Conservation (phyloP, 2,329 filamentous ascomycete genomes). For the Hymenotorrendiella dingleyae region DNA sequence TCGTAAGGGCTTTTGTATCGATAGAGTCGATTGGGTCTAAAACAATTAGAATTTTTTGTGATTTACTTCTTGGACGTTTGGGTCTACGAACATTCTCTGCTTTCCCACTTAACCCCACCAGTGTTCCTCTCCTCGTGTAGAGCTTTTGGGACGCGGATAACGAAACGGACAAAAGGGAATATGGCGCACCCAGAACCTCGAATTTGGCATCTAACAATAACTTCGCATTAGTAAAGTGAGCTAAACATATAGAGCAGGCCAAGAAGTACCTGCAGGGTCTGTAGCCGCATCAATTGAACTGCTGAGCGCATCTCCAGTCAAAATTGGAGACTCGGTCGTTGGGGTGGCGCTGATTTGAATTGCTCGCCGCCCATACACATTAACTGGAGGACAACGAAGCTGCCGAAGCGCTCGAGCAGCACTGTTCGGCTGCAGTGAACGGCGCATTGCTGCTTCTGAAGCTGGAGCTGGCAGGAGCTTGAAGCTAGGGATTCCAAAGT, state of each 20-base stretch:
- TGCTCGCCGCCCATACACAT: constrained; percentile 39
- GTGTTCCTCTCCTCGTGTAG: constrained; percentile 84
- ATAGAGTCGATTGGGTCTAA: constrained; percentile 82
- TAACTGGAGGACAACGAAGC: constrained; percentile 15
- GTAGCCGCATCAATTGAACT: constrained; percentile 36
- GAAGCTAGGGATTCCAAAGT: too few relatives aligned
- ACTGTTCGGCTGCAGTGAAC: constrained; percentile 23
- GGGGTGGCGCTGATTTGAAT: constrained; percentile 60
- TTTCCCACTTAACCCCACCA: constrained; percentile 86
- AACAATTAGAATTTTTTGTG: constrained; percentile 10
- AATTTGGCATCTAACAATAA: constrained; percentile 73
- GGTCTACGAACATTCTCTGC: constrained; percentile 67
- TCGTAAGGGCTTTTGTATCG: constrained; percentile 75
- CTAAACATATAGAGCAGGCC: background rate
- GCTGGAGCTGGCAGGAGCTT: constrained; percentile 11
- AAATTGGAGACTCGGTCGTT: constrained; percentile 47
- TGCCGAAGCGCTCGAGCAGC: constrained; percentile 23
- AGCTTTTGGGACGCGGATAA: constrained; percentile 90
- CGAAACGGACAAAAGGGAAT: constrained; percentile 88
- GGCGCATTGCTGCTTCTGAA: constrained; percentile 25
- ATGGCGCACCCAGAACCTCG: constrained; percentile 85
- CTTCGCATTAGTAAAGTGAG: background rate
- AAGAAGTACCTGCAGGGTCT: constrained; percentile 22
- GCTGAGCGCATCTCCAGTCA: constrained; percentile 51
- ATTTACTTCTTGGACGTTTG: background rate